These are phyloP conservation scores for Trifolium repens DNA, from an alignment of 306 rosid species.

Conservation along the genomic window DNA sequence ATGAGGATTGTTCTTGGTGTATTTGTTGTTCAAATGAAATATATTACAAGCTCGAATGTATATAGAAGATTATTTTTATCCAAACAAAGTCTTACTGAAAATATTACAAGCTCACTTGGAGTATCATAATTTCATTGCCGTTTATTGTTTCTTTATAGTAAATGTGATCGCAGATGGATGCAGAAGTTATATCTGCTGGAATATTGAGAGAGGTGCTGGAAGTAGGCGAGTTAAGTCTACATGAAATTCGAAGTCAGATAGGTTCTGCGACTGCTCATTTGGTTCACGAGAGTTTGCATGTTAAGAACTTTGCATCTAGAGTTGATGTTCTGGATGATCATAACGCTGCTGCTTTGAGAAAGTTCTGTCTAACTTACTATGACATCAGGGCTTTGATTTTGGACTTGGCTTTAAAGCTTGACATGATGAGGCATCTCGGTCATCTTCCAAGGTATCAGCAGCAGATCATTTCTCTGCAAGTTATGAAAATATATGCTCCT, in stretches of 20 bases:
- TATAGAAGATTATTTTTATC: background rate
- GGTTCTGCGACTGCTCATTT: conserved; percentile 75
- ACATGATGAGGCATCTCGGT: conserved; percentile 74
- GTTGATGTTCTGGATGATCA: conserved; percentile 69
- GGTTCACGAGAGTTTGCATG: conserved; percentile 75
- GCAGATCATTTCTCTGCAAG: conserved; percentile 73
- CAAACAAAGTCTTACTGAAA: background rate
- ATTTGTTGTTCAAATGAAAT: no score
- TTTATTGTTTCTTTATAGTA: conserved; percentile 51
- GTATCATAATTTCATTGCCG: conserved; percentile 31
- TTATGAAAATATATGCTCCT: conserved; percentile 81
- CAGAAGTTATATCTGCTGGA: conserved; percentile 87
- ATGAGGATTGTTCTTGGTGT: no score
- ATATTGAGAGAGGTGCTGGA: conserved; percentile 69
- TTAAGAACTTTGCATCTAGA: conserved; percentile 54
- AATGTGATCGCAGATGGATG: conserved; percentile 75
- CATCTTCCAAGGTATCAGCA: conserved; percentile 80
- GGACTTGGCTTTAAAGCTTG: conserved; percentile 76
- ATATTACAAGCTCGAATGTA: no score
- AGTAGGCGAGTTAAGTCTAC: conserved; percentile 55
- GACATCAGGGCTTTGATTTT: conserved; percentile 84
- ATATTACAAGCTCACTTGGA: background rate
- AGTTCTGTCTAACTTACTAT: conserved; percentile 78
- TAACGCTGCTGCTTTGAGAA: conserved; percentile 74
- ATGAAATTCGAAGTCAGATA: conserved; percentile 57